Percentiles rank a stretch among this genome's conserved stretches.
Conservation (phyloP, 805 yeast genomes). For the Saccharomycopsis oosterbeekiorum region DNA sequence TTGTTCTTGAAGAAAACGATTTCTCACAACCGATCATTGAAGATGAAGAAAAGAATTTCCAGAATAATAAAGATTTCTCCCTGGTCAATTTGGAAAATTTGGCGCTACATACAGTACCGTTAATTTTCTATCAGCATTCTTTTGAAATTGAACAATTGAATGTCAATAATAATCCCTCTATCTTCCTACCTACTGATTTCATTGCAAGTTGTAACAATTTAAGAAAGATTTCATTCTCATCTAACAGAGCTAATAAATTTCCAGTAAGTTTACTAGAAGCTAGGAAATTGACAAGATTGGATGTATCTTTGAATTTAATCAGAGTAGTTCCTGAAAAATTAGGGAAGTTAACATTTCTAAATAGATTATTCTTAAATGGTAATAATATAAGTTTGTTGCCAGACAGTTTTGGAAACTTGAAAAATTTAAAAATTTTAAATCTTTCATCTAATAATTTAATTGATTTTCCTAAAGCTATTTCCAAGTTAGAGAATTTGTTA, state of each 20-base stretch:
- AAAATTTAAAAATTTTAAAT: conserved; percentile 50
- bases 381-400: conserved; percentile 63
- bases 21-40: conserved; percentile 56
- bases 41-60: conserved; percentile 46
- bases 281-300: conserved; percentile 51
- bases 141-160: conserved; percentile 73
- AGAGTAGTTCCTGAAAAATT: conserved; percentile 50
- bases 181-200: conserved; percentile 74
- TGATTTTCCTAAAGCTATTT: conserved; percentile 54
- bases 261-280: conserved; percentile 70
- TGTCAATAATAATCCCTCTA: conserved; percentile 79
- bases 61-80: conserved; percentile 50
- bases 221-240: conserved; percentile 54
- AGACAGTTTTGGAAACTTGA: conserved; percentile 44
- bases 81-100: conserved; percentile 65
- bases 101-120: conserved; percentile 77
- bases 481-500: conserved; percentile 44
- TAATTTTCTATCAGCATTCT: conserved; percentile 68
- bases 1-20: conserved; percentile 56
- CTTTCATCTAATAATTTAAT: conserved; percentile 69
- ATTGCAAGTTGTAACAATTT: conserved; percentile 64
- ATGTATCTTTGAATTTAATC: conserved; percentile 71
- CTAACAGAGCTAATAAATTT: conserved; percentile 63
- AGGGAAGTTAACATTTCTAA: conserved; percentile 39
- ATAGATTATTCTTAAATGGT: conserved; percentile 59